Evolutionary conservation across 192 early-diverging fungal genomes (phyloP).

Genomic region (Podila verticillata): DNA sequence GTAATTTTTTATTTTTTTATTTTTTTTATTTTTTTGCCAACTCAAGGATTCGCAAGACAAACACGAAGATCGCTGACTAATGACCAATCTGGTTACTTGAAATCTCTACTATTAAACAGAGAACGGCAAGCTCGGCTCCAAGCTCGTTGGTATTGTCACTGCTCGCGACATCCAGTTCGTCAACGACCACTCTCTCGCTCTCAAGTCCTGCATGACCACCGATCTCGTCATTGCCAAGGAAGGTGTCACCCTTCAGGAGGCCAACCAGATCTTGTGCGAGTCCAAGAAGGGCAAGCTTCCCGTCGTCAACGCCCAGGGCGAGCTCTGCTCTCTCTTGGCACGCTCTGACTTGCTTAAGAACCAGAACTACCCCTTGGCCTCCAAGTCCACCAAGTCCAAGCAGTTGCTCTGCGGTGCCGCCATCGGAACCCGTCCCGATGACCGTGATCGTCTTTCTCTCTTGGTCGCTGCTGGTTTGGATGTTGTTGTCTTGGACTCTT

Average conservation of each 20-base stretch:
- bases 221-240: slow-evolving; percentile 86
- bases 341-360: slow-evolving; percentile 98
- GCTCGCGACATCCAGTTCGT: slow-evolving; percentile 97
- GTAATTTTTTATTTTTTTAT: slow-evolving; percentile 46
- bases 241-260: slow-evolving; percentile 91
- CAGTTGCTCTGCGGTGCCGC: slow-evolving; percentile 96
- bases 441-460: slow-evolving; percentile 81
- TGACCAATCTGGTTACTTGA: no score
- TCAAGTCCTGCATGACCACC: slow-evolving; percentile 90
- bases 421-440: slow-evolving; percentile 90
- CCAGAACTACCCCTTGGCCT: slow-evolving; percentile 93
- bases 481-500: slow-evolving; percentile 95
- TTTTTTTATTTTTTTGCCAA: not conserved
- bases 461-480: slow-evolving; percentile 97
- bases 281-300: slow-evolving; percentile 98
- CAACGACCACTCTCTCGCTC: slow-evolving; percentile 65
- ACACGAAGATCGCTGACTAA: no score
- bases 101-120: slow-evolving; percentile 47
- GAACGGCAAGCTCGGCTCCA: slow-evolving; percentile 86
- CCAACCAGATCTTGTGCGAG: slow-evolving; percentile 85
- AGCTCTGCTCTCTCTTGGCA: slow-evolving; percentile 90
- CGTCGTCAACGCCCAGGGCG: slow-evolving; percentile 85
- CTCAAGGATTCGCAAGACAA: not conserved
- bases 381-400: slow-evolving; percentile 81
- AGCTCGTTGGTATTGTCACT: slow-evolving; percentile 96